A percentile compares a stretch with the other conserved stretches of the same genome.
phyloP scores from a whole-genome alignment of 1,284 basidiomycete genomes.

The Leccinum solheimii region DNA sequence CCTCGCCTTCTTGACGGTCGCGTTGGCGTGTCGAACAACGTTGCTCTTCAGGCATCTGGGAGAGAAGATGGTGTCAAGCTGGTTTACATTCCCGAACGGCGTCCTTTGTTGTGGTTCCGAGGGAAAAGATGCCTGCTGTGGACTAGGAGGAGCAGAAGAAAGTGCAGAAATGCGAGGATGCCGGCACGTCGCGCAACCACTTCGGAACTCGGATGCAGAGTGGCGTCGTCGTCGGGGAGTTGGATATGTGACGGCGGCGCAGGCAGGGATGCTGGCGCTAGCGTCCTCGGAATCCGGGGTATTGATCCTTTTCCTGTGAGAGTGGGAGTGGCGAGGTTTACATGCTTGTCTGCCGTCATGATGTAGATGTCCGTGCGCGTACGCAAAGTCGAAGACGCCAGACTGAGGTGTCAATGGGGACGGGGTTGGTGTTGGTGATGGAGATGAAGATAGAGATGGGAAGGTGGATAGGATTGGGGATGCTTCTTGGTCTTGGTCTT shows the following conservation, averaged over 20 bases:
- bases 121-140: not conserved
- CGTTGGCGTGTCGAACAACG: not conserved
- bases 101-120: not conserved
- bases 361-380: not conserved
- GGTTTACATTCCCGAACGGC: conserved; percentile 5
- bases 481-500: not conserved
- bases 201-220: conserved; percentile 25
- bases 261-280: not conserved
- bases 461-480: not conserved
- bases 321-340: not conserved
- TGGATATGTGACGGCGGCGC: not conserved
- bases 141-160: conserved; percentile 13
- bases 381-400: not conserved
- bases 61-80: not conserved
- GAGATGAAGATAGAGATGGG: not conserved
- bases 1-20: conserved; percentile 7
- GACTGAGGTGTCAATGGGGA: conserved; percentile 10
- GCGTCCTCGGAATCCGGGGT: conserved; percentile 22
- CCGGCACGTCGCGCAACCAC: conserved; percentile 30
- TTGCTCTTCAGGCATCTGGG: not conserved
- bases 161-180: conserved; percentile 18
- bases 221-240: conserved; percentile 1
- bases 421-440: not conserved
- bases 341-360: not conserved
- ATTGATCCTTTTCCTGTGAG: not conserved